Base-by-base conservation (phyloP, 805 yeast genomes). In the Phaffomyces opuntiae region DNA sequence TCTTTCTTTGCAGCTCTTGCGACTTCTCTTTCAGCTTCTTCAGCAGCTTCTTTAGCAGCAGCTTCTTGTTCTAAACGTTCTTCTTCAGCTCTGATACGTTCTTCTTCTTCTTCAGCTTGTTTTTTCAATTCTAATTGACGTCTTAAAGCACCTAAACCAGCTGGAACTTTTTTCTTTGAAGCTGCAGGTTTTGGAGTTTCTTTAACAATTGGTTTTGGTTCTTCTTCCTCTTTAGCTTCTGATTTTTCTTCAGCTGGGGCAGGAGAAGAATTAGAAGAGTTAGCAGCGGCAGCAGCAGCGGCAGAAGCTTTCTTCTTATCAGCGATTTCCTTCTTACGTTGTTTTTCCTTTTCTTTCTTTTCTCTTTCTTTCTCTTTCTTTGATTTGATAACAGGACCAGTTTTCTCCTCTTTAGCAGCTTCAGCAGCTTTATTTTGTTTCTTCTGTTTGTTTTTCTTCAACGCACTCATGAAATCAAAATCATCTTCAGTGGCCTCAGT, bases 351-450 rank as follows among this genome's bases (percentile, higher is more conserved):
- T 65, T 90, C 96, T 66, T 91, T 95, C 80, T 87, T 87, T 67
- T 93, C 96, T 71, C 83, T 90, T 70, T 91, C 95, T 69, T 85
- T 86, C 61, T 86, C 98, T 69, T 91, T 89, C 77, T 91, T 93
- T 47, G 91, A 80, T 67, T 90, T 88, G 61, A 89, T 73, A 53
- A 80, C 76, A 40, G 91, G 88, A 29, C 78, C 88, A 31, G 62
- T 67, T 41, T 74, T 78, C 41, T 70, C 65, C 43, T 65, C 63
- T 49, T 64, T 68, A 50, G 34, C 34, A 19, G 77, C 77, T 55
- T 78, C 81, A 49, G 78, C 81, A 51, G 79, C 82, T 49, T 75
- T 80, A 65, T 80, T 81, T 39, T 74, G 81, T 54, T 78, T 81
- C 75, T 86, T 87, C 65, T 78, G 77, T 69, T 87, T 87, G 48